Conservation (phyloP, 345 rosid genomes). For the Moringa oleifera region DNA sequence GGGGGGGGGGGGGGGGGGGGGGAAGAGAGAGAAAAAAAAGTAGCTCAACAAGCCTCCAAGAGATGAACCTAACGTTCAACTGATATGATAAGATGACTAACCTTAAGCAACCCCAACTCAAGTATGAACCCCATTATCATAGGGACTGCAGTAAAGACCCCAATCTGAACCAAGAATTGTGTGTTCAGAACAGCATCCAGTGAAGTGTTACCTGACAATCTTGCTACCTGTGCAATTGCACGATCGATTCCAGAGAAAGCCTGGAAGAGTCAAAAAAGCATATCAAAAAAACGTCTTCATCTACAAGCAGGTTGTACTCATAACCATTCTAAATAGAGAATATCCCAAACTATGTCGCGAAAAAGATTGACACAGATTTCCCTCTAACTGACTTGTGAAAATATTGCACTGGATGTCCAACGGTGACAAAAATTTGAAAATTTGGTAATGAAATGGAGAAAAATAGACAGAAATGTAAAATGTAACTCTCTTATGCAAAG, state of each 20-base stretch:
- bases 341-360: background rate
- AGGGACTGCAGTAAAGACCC: conserved; percentile 95
- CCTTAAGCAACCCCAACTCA: conserved; percentile 88
- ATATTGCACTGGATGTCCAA: background rate
- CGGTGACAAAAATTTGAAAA: background rate
- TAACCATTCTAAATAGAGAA: background rate
- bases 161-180: conserved; percentile 97
- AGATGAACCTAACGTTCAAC: background rate
- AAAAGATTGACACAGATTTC: background rate
- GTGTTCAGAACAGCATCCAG: conserved; percentile 88
- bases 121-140: conserved; percentile 99
- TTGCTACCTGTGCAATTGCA: conserved; percentile 49
- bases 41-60: background rate
- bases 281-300: conserved; percentile 9
- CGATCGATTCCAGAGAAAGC: conserved; percentile 94
- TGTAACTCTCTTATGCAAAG: background rate
- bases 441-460: too few species aligned
- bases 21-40: too few species aligned
- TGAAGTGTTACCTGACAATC: conserved; percentile 64
- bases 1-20: too few species aligned
- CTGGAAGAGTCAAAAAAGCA: conserved; percentile 37
- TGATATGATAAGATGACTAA: conserved; percentile 28
- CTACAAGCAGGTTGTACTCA: background rate
- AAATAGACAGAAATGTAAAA: background rate
- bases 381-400: background rate